Conservation (phyloP, 2,329 filamentous ascomycete species). For the Teratosphaeria gauchensis region DNA sequence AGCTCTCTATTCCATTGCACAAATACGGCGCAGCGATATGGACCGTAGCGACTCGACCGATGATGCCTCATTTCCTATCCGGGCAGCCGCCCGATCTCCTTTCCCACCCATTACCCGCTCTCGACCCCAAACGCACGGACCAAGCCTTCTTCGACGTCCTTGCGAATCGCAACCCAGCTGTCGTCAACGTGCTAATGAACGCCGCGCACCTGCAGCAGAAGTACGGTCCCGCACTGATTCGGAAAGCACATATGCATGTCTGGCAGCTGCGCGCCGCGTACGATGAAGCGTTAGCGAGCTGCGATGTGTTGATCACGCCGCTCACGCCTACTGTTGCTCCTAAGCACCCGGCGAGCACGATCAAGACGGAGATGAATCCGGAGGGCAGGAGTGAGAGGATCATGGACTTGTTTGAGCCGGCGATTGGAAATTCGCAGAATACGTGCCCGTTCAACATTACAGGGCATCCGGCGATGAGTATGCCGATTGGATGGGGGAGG, state of each 20-base stretch:
- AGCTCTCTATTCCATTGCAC: neutral
- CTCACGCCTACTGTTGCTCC: conserved; percentile 38
- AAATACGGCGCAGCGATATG: conserved; percentile 10
- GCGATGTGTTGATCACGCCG: conserved; percentile 43
- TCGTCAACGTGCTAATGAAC: conserved; percentile 36
- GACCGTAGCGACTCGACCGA: conserved; percentile 30
- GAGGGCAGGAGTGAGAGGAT: conserved; percentile 23
- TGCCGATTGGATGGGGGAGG: conserved; percentile 33
- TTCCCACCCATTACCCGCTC: conserved; percentile 21
- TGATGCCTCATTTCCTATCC: conserved; percentile 21
- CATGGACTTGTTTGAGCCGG: conserved; percentile 33
- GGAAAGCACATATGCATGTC: conserved; percentile 39
- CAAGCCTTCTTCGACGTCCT: conserved; percentile 38
- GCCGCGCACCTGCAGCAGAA: conserved; percentile 21
- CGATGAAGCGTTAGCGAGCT: conserved; percentile 32
- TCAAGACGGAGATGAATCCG: conserved; percentile 13
- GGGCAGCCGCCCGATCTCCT: conserved; percentile 23
- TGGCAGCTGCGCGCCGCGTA: conserved; percentile 41
- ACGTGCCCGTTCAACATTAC: conserved; percentile 42
- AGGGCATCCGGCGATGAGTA: conserved; percentile 41
- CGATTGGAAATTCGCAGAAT: conserved; percentile 37
- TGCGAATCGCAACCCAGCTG: conserved; percentile 35
- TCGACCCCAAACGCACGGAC: conserved; percentile 22
- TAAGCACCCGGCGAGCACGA: conserved; percentile 26
- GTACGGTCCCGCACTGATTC: conserved; percentile 25